Percentiles rank a stretch among this genome's conserved stretches.
Evolutionary conservation across 2,329 filamentous ascomycete genomes (phyloP).

Genomic region (Arthroderma sp.): DNA sequence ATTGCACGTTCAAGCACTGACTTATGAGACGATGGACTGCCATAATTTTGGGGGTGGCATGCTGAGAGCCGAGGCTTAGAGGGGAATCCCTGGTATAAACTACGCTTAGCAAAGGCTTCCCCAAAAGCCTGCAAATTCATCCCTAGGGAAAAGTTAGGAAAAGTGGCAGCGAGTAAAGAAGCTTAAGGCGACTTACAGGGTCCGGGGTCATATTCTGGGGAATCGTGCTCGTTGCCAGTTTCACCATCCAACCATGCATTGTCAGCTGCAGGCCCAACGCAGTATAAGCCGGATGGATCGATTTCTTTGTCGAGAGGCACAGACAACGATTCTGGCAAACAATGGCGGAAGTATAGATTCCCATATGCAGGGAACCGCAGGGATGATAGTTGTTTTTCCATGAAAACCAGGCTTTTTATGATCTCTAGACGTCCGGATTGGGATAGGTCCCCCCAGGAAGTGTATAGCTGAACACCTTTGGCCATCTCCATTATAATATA

Average conservation of each 20-base stretch:
- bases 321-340: constrained; percentile 13
- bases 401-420: constrained; percentile 17
- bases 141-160: neutral
- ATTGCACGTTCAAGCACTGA: neutral
- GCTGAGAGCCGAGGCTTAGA: neutral
- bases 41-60: neutral
- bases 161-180: neutral
- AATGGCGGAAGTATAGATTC: constrained; percentile 18
- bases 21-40: neutral
- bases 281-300: neutral
- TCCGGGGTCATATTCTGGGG: neutral
- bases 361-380: constrained; percentile 19
- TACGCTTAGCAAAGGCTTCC: neutral
- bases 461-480: constrained; percentile 13
- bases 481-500: constrained; percentile 23
- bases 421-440: constrained; percentile 15
- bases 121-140: neutral
- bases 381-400: constrained; percentile 15
- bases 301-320: constrained; percentile 22
- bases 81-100: neutral
- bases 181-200: neutral
- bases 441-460: constrained; percentile 7
- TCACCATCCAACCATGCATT: neutral
- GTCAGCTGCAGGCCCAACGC: constrained; percentile 12
- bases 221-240: too few relatives aligned